Percentiles rank a stretch among this genome's conserved stretches.
Evolutionary conservation across 1,139 yeast species (phyloP).

Genomic region (Geotrichum macrosporum): DNA sequence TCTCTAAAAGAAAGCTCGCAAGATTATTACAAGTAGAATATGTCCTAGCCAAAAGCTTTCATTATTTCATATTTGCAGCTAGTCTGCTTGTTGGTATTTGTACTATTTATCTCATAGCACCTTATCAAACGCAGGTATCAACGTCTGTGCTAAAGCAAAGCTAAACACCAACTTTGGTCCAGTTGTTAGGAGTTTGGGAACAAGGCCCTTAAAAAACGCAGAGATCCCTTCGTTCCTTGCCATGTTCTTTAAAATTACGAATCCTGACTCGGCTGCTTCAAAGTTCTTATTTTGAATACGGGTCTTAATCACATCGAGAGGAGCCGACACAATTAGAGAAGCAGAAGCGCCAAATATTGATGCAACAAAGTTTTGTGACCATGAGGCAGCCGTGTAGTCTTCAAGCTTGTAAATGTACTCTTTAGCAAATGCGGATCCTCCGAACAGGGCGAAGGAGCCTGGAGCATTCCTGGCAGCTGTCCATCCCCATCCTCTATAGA

Average conservation of each 20-base stretch:
- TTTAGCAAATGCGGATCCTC: slow-evolving; percentile 98
- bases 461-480: slow-evolving; percentile 99
- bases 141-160: slow-evolving; percentile 91
- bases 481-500: slow-evolving; percentile 99
- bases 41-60: too few species aligned
- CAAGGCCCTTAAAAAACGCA: slow-evolving; percentile 94
- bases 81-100: too few species aligned
- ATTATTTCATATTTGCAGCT: too few species aligned
- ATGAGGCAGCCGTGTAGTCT: slow-evolving; percentile 87
- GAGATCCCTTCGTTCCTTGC: slow-evolving; percentile 71
- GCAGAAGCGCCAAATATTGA: slow-evolving; percentile 97
- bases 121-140: slow-evolving; percentile 92
- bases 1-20: too few species aligned
- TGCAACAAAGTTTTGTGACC: slow-evolving; percentile 91
- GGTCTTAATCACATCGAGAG: slow-evolving; percentile 95
- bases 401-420: slow-evolving; percentile 83
- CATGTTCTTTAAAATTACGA: slow-evolving; percentile 89
- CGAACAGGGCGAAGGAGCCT: slow-evolving; percentile 94
- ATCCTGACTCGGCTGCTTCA: slow-evolving; percentile 91
- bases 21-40: too few species aligned
- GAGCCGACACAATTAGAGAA: slow-evolving; percentile 93
- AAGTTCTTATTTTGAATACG: slow-evolving; percentile 96
- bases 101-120: slow-evolving; percentile 29
- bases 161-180: slow-evolving; percentile 97
- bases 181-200: slow-evolving; percentile 93